These are phyloP conservation scores for Solanum neorickii DNA, from an alignment of 257 asterid species.

Conservation along the genomic window DNA sequence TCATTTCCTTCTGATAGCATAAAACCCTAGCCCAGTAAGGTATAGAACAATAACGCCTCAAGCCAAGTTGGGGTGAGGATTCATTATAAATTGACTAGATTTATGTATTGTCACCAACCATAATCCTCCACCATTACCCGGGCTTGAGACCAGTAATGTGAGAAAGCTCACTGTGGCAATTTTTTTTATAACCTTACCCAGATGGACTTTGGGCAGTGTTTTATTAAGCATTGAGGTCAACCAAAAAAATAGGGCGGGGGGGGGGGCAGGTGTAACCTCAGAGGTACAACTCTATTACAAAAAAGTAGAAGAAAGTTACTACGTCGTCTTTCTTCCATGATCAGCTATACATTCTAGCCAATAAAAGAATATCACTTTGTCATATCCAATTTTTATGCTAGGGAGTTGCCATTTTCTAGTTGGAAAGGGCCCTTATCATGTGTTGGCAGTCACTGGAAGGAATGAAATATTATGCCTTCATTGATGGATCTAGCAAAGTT, in stretches of 20 bases:
- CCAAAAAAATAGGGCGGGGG: background rate
- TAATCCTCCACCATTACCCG: background rate
- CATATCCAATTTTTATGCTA: background rate
- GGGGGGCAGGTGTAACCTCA: background rate
- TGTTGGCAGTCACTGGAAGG: background rate
- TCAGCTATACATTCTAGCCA: background rate
- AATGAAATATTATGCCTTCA: background rate
- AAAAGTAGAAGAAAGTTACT: background rate
- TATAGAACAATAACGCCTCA: background rate
- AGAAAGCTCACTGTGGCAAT: background rate
- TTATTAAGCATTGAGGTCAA: background rate
- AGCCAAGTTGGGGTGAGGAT: background rate
- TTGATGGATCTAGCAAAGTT: background rate
- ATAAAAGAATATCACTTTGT: background rate
- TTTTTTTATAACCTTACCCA: background rate
- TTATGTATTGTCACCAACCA: background rate
- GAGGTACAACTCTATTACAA: background rate
- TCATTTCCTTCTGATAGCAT: background rate
- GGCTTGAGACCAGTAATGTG: background rate
- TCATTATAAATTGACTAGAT: background rate
- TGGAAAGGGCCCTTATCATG: background rate
- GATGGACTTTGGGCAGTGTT: background rate
- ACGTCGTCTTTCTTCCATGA: background rate
- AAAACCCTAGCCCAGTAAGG: background rate
- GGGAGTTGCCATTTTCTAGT: background rate